Evolutionary conservation across 2,329 filamentous ascomycete genomes (phyloP).

Genomic region (Aspergillus felis): DNA sequence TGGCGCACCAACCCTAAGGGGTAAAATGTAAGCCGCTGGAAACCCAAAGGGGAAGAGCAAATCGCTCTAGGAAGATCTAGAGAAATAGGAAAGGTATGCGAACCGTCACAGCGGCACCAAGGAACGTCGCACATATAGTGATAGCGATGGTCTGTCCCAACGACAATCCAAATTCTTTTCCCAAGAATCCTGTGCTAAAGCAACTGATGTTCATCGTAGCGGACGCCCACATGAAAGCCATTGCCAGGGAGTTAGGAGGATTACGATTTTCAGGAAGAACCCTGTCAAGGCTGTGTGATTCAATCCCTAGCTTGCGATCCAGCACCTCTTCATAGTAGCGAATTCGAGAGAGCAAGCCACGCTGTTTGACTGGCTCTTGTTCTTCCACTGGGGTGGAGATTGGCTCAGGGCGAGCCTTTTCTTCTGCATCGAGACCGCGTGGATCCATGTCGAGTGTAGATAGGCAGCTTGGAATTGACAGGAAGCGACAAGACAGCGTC

Average conservation of each 20-base stretch:
- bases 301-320: conserved; percentile 48
- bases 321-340: conserved; percentile 43
- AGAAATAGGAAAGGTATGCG: conserved; percentile 1
- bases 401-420: conserved; percentile 13
- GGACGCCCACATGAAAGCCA: conserved; percentile 52
- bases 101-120: conserved; percentile 36
- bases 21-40: conserved; percentile 2
- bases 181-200: conserved; percentile 51
- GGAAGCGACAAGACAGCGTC: not conserved
- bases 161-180: conserved; percentile 47
- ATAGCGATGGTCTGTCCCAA: conserved; percentile 45
- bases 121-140: conserved; percentile 45
- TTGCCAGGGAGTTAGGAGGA: conserved; percentile 42
- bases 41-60: not conserved
- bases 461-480: not conserved
- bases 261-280: conserved; percentile 35
- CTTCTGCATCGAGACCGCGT: conserved; percentile 6
- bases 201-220: conserved; percentile 51
- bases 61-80: not conserved
- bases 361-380: conserved; percentile 9
- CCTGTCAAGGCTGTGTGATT: conserved; percentile 46
- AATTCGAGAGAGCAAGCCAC: conserved; percentile 19
- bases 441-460: conserved; percentile 3
- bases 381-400: conserved; percentile 10
- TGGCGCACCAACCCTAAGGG: conserved; percentile 46